Percentiles rank a stretch among this genome's conserved stretches.
Evolutionary conservation across 2,329 filamentous ascomycete species (phyloP).

Genomic region (Proliferodiscus dingleyae): DNA sequence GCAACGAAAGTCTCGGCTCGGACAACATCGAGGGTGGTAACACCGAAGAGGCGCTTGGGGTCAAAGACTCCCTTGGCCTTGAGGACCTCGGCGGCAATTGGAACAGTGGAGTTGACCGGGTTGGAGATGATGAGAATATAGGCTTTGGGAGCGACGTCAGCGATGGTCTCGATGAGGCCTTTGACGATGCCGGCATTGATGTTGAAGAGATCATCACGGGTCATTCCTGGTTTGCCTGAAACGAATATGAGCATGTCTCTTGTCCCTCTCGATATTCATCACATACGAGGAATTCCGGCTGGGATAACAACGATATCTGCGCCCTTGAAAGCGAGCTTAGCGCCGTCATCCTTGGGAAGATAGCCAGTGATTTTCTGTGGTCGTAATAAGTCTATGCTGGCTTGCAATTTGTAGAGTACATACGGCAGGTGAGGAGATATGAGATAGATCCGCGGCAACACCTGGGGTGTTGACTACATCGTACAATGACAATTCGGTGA

Average conservation of each 20-base stretch:
- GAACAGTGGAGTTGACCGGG: conserved; percentile 98
- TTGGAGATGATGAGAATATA: conserved; percentile 98
- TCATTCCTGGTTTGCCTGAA: conserved; percentile 97
- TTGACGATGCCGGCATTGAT: conserved; percentile 98
- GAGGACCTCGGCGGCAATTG: conserved; percentile 94
- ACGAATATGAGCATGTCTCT: conserved; percentile 11
- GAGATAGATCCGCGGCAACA: conserved; percentile 91
- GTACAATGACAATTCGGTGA: conserved; percentile 93
- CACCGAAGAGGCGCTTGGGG: conserved; percentile 92
- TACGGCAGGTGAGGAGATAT: conserved; percentile 88
- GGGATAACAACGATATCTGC: conserved; percentile 96
- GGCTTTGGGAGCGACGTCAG: conserved; percentile 85
- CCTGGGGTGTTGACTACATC: conserved; percentile 99
- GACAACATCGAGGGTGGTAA: conserved; percentile 97
- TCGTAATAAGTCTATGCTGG: conserved; percentile 33
- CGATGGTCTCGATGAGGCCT: conserved; percentile 82
- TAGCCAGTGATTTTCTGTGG: conserved; percentile 77
- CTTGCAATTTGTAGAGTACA: conserved; percentile 35
- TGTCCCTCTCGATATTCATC: conserved; percentile 3
- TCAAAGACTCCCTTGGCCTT: conserved; percentile 93
- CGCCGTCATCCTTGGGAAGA: conserved; percentile 79
- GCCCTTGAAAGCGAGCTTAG: conserved; percentile 84
- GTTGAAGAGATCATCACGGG: conserved; percentile 98
- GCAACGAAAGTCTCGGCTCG: conserved; percentile 96
- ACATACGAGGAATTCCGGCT: conserved; percentile 90